Conservation (phyloP, 1,284 basidiomycete species). For the Vanrija sp. region DNA sequence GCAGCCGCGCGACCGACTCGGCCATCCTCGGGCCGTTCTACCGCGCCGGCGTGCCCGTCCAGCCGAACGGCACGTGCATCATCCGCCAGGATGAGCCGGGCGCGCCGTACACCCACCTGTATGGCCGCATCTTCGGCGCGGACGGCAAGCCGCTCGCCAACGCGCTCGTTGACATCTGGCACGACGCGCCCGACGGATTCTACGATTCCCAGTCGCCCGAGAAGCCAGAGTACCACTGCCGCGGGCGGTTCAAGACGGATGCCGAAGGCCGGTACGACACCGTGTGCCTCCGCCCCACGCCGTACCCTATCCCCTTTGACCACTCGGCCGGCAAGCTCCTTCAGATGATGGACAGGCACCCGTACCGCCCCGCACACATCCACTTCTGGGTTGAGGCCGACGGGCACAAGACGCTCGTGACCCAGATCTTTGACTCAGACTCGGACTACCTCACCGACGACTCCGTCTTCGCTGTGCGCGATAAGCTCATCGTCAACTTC, state of each 20-base stretch:
- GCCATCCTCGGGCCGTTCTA: slow-evolving; percentile 44
- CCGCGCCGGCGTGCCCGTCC: slow-evolving; percentile 35
- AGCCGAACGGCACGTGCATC: slow-evolving; percentile 37
- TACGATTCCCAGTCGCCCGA: slow-evolving; percentile 48
- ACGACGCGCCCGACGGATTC: slow-evolving; percentile 45
- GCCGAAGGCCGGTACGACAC: slow-evolving; percentile 38
- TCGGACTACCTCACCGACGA: slow-evolving; percentile 47
- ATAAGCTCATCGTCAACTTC: slow-evolving; percentile 23
- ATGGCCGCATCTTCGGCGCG: slow-evolving; percentile 35
- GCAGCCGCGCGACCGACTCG: slow-evolving; percentile 17
- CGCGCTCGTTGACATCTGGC: slow-evolving; percentile 47
- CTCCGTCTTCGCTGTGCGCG: slow-evolving; percentile 50
- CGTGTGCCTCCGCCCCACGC: slow-evolving; percentile 41
- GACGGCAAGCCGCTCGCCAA: slow-evolving; percentile 42
- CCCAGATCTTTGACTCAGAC: slow-evolving; percentile 44
- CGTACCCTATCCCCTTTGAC: slow-evolving; percentile 50
- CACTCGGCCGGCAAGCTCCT: slow-evolving; percentile 43
- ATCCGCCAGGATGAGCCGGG: slow-evolving; percentile 32
- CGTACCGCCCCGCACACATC: slow-evolving; percentile 48
- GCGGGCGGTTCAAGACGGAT: slow-evolving; percentile 42
- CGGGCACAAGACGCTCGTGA: slow-evolving; percentile 35
- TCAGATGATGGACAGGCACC: slow-evolving; percentile 40
- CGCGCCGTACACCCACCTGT: slow-evolving; percentile 36
- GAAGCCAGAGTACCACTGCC: slow-evolving; percentile 44
- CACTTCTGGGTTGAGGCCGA: slow-evolving; percentile 36